Conservation (phyloP, 1,139 yeast genomes). For the Sugiyamaella sp. region DNA sequence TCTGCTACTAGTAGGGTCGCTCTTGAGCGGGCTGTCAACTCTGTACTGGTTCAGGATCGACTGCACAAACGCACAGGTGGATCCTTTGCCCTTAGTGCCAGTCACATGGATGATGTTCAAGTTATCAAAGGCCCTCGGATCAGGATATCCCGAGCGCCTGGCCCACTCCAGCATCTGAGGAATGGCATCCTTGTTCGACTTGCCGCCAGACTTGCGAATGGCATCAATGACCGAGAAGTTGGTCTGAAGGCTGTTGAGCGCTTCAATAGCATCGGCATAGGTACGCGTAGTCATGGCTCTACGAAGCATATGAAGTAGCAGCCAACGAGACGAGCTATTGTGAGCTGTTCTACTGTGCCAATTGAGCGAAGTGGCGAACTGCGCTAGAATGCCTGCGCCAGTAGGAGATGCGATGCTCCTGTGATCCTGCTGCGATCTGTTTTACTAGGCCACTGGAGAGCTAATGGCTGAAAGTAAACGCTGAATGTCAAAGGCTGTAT, state of each 20-base stretch:
- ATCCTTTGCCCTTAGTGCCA: slow-evolving; percentile 98
- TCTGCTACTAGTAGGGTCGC: slow-evolving; percentile 19
- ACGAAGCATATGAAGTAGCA: slow-evolving; percentile 9
- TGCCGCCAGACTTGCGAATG: slow-evolving; percentile 67
- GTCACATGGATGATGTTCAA: slow-evolving; percentile 88
- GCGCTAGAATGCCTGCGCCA: too few species aligned
- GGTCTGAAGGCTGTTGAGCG: slow-evolving; percentile 85
- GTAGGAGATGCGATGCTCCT: too few species aligned
- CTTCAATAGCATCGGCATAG: slow-evolving; percentile 62
- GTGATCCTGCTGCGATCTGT: too few species aligned
- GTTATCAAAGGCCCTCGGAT: slow-evolving; percentile 59
- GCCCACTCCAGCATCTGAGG: slow-evolving; percentile 92
- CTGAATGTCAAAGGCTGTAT: too few species aligned
- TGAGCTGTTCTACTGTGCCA: background rate
- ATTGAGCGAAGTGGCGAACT: too few species aligned
- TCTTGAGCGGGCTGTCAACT: slow-evolving; percentile 32
- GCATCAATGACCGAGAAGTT: slow-evolving; percentile 91
- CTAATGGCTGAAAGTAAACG: too few species aligned
- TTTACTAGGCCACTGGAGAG: too few species aligned
- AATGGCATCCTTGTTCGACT: slow-evolving; percentile 69
- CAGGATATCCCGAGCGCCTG: slow-evolving; percentile 77
- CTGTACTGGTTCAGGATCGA: slow-evolving; percentile 71
- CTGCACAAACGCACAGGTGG: slow-evolving; percentile 93
- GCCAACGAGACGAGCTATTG: background rate
- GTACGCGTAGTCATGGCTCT: slow-evolving; percentile 25